These are phyloP conservation scores for Yamadazyma mexicana DNA, from an alignment of 1,139 yeast species.

Conservation along the genomic window DNA sequence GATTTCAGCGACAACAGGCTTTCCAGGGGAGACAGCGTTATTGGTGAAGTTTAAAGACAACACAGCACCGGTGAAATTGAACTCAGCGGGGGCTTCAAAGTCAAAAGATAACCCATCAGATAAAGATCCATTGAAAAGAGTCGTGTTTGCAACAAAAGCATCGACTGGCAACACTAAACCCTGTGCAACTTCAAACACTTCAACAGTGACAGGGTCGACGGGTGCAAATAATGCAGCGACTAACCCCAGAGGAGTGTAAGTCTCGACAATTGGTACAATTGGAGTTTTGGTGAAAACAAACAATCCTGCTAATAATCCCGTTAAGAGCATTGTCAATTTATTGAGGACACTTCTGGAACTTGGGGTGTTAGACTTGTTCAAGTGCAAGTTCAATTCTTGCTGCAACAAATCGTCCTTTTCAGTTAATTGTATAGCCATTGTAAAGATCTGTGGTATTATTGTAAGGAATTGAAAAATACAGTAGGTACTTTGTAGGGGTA, in stretches of 20 bases:
- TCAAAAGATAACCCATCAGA: conserved; percentile 14
- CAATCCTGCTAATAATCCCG: conserved; percentile 2
- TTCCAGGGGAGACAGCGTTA: conserved; percentile 14
- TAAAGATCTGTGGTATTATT: neutral
- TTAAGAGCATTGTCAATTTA: neutral
- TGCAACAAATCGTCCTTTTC: conserved; percentile 13
- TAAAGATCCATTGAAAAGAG: conserved; percentile 18
- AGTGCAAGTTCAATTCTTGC: conserved; percentile 7
- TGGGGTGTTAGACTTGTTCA: conserved; percentile 1
- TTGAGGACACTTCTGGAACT: conserved; percentile 1
- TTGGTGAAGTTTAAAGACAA: conserved; percentile 24
- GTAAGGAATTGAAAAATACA: neutral
- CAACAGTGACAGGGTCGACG: conserved; percentile 11
- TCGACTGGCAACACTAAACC: conserved; percentile 14
- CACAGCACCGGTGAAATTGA: conserved; percentile 22
- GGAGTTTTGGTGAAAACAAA: neutral
- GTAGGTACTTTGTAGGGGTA: neutral
- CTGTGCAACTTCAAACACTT: conserved; percentile 21
- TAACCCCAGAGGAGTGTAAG: neutral
- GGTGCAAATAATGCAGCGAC: conserved; percentile 9
- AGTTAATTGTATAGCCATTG: conserved; percentile 12
- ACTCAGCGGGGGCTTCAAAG: conserved; percentile 17
- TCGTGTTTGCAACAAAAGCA: conserved; percentile 11
- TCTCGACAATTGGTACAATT: conserved; percentile 1
- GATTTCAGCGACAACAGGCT: conserved; percentile 20